Evolutionary conservation across 805 yeast genomes (phyloP), one percentile per base, ranked within the genome.

Genomic region (Zygotorulaspora florentina): DNA sequence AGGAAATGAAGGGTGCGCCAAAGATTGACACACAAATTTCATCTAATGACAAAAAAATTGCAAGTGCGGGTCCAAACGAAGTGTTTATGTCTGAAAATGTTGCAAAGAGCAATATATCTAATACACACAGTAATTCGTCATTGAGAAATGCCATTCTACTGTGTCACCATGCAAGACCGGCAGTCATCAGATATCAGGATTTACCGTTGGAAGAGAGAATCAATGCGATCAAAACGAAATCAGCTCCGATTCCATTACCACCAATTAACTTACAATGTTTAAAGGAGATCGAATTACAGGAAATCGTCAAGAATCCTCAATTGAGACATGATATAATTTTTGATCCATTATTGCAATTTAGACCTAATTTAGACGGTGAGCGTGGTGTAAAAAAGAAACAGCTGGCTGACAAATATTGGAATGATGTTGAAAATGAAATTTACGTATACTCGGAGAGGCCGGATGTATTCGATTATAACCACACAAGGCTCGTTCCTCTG

Each of bases 291-390:
- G 97, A 90, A 59, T 68, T 90, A 38, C 85, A 85, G 51, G 96
- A 88, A 61, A 90, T 91, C 43, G 73, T 90, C 55, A 87, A 86
- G 61, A 90, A 90, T 66, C 96, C 96, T 3, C 96, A 88, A 64
- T 71, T 90, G 46, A 77, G 98, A 52, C 98, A 90, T 65, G 98
- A 91, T 64, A 87, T 91, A 43, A 74, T 88, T 11, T 90, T 90
- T 62, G 96, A 90, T 68, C 95, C 96, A 13, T 87, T 86, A 59
- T 72, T 90, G 48, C 96, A 89, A 69, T 87, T 90, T 65, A 77
- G 97, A 62, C 95, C 95, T 25, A 87, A 87, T 59, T 70, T 89
- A 54, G 96, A 87, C 63, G 95, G 96, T 42, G 97, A 90, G 67
- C 72, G 96, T 42, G 96, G 95, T 23, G 75, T 81, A 48, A 75